Evolutionary conservation across 2,329 filamentous ascomycete genomes (phyloP), one percentile per base, ranked within the genome.

Genomic region (Talaromyces rugulosus): DNA sequence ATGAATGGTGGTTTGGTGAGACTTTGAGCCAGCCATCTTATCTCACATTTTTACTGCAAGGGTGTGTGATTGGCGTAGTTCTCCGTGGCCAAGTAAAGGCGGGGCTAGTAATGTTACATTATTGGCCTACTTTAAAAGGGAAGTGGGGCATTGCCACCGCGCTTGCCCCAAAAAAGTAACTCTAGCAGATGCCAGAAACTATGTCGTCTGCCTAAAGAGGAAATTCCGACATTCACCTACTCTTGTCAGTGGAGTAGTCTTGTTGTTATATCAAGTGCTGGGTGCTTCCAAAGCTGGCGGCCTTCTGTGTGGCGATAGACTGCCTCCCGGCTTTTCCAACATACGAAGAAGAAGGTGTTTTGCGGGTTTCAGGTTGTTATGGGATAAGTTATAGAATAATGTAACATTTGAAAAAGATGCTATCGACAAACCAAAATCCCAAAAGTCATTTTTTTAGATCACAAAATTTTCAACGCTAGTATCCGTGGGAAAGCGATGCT

Each of bases 101-200:
- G n/a, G 44, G 11, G 18, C n/a, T 27, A 3, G 3, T 11, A 11
- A 1, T 47, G 18, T 5, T 23, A 12, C 4, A 47, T 18, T 11
- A 47, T 40, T 40, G 36, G 14, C 5, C 5, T n/a, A 14, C 5
- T n/a, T 14, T n/a, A 1, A 47, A 2, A 18, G 36, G 53, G 52
- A 11, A 23, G 56, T 55, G 60, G 60, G 27, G 30, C 4, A 40
- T 34, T 12, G 3, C 14, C 12, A 14, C 12, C 6, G 30, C 34
- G 9, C 60, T 58, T 47, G 36, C 30, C 14, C 27, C 27, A 44
- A 52, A 60, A 44, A 36, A 42, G 57, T n/a, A 62, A 56, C 33
- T 62, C 18, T 12, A 62, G 18, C 61, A 62, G 61, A 36, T 16
- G 31, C 31, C 31, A 33, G 31, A 33, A 34, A 34, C 23, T 34